Conservation (phyloP, 768 basidiomycete genomes). For the Nidula microcarpa region DNA sequence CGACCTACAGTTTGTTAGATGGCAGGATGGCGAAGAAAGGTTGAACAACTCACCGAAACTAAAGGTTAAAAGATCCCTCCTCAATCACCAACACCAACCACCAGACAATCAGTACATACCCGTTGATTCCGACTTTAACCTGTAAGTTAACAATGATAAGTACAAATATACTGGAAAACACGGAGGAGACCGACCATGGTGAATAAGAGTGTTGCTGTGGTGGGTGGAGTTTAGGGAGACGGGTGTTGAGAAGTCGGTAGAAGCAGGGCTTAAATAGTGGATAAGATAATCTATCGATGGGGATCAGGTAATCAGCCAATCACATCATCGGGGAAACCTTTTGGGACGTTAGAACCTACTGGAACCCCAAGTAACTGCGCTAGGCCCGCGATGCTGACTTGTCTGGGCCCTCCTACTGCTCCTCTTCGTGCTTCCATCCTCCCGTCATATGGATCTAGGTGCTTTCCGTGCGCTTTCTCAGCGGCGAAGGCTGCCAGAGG, state of each 20-base stretch:
- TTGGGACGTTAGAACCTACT: too few relatives aligned
- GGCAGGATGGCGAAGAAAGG: neutral
- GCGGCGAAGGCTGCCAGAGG: too few relatives aligned
- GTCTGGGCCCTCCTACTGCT: too few relatives aligned
- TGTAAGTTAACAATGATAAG: constrained; percentile 7
- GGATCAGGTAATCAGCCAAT: constrained; percentile 12
- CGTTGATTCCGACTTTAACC: constrained; percentile 96
- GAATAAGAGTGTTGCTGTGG: constrained; percentile 7
- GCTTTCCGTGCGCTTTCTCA: too few relatives aligned
- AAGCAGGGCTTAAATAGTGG: constrained; percentile 2
- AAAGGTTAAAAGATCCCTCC: constrained; percentile 6
- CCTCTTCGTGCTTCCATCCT: too few relatives aligned
- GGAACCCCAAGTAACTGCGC: too few relatives aligned
- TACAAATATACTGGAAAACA: neutral
- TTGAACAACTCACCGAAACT: constrained; percentile 68
- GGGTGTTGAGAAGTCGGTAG: neutral
- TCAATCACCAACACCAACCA: neutral
- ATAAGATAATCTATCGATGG: constrained; percentile 19
- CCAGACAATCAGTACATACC: constrained; percentile 46
- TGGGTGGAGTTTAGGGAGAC: constrained; percentile 9
- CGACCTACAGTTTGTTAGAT: constrained; percentile 60
- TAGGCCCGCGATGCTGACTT: too few relatives aligned
- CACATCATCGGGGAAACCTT: constrained; percentile 1
- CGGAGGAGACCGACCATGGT: constrained; percentile 15
- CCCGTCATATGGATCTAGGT: too few relatives aligned